Conservation (phyloP, 2,329 filamentous ascomycete genomes). For the Graphilbum fragrans region DNA sequence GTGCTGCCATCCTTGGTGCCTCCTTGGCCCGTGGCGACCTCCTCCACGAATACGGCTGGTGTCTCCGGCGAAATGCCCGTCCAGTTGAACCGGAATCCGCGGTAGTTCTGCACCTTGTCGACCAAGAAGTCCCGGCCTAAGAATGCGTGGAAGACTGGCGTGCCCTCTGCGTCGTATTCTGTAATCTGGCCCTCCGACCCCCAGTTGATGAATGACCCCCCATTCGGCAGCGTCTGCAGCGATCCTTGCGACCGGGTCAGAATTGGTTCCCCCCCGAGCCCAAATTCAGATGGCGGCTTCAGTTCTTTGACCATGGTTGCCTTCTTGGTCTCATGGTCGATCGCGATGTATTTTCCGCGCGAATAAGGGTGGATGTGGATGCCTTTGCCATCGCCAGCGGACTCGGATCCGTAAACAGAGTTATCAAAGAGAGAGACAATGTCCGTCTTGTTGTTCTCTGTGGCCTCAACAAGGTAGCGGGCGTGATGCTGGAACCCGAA, state of each 20-base stretch:
- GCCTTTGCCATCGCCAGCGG: constrained; percentile 12
- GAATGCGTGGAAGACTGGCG: constrained; percentile 39
- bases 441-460: constrained; percentile 27
- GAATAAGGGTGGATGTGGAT: constrained; percentile 16
- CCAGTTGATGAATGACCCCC: constrained; percentile 45
- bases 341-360: constrained; percentile 31
- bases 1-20: constrained; percentile 11
- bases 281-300: constrained; percentile 23
- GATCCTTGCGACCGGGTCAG: constrained; percentile 22
- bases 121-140: constrained; percentile 24
- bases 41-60: constrained; percentile 15
- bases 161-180: constrained; percentile 33
- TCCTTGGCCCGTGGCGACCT: background rate
- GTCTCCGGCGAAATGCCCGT: constrained; percentile 29
- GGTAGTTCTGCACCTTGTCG: constrained; percentile 36
- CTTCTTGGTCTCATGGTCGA: constrained; percentile 28
- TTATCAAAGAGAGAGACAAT: constrained; percentile 38
- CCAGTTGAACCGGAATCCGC: constrained; percentile 42
- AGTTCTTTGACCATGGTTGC: constrained; percentile 33
- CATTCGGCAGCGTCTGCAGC: constrained; percentile 40
- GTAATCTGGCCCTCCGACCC: constrained; percentile 35
- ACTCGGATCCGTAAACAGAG: constrained; percentile 29
- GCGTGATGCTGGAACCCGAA: constrained; percentile 36
- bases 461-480: constrained; percentile 24
- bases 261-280: background rate